A percentile compares a stretch with the other conserved stretches of the same genome.
Evolutionary conservation across 768 basidiomycete genomes (phyloP).

Genomic region (Lactifluus rugatus): DNA sequence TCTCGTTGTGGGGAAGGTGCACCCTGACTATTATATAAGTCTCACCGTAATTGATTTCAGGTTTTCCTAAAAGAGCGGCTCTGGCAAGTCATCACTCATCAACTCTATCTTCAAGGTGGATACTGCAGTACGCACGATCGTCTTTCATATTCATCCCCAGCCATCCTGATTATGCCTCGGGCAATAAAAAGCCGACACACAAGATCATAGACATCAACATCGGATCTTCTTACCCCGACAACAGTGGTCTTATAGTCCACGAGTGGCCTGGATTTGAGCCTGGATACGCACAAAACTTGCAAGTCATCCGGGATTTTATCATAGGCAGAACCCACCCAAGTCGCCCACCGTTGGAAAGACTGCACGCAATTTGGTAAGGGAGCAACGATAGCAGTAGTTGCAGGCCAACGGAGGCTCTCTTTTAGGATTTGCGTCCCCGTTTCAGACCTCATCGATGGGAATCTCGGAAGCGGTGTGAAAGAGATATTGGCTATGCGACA

Average conservation of each 20-base stretch:
- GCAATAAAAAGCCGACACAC: neutral
- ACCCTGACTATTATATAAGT: neutral
- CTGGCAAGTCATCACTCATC: conserved; percentile 4
- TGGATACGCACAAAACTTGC: neutral
- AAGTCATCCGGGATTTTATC: conserved; percentile 3
- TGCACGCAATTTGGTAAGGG: conserved; percentile 4
- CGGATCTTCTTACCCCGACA: neutral
- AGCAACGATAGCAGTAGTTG: no score
- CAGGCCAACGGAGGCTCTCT: neutral
- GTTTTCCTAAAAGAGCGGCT: neutral
- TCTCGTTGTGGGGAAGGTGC: conserved; percentile 2
- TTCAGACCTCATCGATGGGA: neutral
- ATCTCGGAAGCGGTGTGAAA: neutral
- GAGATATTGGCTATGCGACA: neutral
- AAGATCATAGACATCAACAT: neutral
- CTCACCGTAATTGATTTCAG: neutral
- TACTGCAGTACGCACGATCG: neutral
- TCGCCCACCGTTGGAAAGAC: neutral
- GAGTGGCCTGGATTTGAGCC: neutral
- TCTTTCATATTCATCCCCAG: neutral
- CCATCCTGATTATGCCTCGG: neutral
- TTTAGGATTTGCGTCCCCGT: conserved; percentile 3
- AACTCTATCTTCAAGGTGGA: neutral
- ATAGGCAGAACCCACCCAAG: neutral
- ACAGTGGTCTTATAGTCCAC: conserved; percentile 1